These are phyloP conservation scores for Mortierella sp. DNA, from an alignment of 371 early-diverging fungal genomes.

Conservation along the genomic window DNA sequence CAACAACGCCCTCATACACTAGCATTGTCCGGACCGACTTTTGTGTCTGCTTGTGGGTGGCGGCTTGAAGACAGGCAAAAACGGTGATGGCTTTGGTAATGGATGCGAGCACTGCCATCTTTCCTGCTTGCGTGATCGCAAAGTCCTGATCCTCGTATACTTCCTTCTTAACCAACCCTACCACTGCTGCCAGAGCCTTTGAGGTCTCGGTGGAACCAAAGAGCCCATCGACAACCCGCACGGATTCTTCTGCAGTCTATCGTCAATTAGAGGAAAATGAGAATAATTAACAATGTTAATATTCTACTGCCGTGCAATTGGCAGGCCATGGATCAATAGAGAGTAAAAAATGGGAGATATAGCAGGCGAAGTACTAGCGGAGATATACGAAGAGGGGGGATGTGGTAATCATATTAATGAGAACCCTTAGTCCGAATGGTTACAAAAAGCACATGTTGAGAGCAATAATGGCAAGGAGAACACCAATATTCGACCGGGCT, in stretches of 20 bases:
- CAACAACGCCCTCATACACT: conserved; percentile 69
- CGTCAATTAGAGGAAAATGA: background rate
- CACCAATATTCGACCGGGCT: background rate
- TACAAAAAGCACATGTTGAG: conserved; percentile 28
- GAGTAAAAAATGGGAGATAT: background rate
- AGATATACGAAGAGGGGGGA: background rate
- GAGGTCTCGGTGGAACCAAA: conserved; percentile 95
- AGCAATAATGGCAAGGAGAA: conserved; percentile 8
- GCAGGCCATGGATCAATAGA: background rate
- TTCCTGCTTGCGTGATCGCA: conserved; percentile 72
- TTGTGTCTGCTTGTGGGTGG: conserved; percentile 75
- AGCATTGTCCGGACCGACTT: conserved; percentile 63
- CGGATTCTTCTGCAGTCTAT: conserved; percentile 89
- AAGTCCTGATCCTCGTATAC: conserved; percentile 78
- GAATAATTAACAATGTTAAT: background rate
- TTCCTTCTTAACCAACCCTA: conserved; percentile 84
- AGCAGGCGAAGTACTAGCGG: background rate
- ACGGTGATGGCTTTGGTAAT: conserved; percentile 87
- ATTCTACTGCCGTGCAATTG: background rate
- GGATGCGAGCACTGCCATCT: conserved; percentile 77
- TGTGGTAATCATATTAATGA: conserved; percentile 6
- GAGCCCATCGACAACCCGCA: conserved; percentile 90
- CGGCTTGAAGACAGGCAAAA: conserved; percentile 87
- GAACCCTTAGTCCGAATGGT: conserved; percentile 1
- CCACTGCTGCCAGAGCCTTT: conserved; percentile 85